Conservation (phyloP, 768 basidiomycete species). For the Bullera alba region DNA sequence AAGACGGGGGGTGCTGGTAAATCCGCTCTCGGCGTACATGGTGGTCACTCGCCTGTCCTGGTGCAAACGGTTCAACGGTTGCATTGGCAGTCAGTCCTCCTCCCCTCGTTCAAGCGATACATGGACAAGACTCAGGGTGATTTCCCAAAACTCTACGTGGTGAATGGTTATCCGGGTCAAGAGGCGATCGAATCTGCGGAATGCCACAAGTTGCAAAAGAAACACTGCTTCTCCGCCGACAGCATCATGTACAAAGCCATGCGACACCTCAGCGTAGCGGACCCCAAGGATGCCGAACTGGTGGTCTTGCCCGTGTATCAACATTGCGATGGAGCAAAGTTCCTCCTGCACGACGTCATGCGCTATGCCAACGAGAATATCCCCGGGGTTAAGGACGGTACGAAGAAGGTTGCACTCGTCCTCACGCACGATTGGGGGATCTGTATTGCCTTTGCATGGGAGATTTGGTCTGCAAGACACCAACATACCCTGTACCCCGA, state of each 20-base stretch:
- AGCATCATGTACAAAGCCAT: conserved; percentile 40
- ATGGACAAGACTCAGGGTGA: conserved; percentile 16
- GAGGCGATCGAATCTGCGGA: conserved; percentile 29
- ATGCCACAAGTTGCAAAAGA: conserved; percentile 35
- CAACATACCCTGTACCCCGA: conserved; percentile 28
- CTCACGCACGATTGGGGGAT: conserved; percentile 47
- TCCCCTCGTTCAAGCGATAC: conserved; percentile 15
- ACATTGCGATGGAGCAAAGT: conserved; percentile 31
- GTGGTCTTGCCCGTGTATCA: conserved; percentile 43
- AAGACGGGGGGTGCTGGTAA: not conserved
- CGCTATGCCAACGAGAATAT: conserved; percentile 27
- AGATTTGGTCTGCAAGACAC: conserved; percentile 38
- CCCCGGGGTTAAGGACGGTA: conserved; percentile 21
- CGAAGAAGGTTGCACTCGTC: conserved; percentile 28
- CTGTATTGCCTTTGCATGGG: conserved; percentile 42
- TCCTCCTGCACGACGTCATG: conserved; percentile 32
- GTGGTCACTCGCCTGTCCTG: conserved; percentile 10
- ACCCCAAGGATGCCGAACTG: conserved; percentile 44
- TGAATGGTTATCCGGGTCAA: conserved; percentile 28
- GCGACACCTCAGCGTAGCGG: conserved; percentile 33
- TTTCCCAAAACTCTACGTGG: conserved; percentile 42
- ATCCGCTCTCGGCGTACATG: conserved; percentile 6
- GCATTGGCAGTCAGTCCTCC: conserved; percentile 37
- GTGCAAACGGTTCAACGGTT: conserved; percentile 19
- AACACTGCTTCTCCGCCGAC: conserved; percentile 45